phyloP scores from a whole-genome alignment of 805 yeast genomes.

The Candida sonorensis region DNA sequence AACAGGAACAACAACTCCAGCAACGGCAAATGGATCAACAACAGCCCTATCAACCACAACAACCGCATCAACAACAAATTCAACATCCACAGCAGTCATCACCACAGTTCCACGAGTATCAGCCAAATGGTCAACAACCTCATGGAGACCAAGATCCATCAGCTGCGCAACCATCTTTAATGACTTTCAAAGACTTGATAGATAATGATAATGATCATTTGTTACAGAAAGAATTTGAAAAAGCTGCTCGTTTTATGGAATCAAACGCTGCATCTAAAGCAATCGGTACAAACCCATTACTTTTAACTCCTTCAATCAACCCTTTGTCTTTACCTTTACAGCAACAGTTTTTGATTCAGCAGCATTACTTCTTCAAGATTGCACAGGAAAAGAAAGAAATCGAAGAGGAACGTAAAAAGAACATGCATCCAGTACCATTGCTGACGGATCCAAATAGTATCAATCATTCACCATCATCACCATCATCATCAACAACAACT shows the following conservation, averaged over 20 bases:
- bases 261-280: slow-evolving; percentile 2
- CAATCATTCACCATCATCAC: too few relatives aligned
- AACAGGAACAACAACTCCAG: too few relatives aligned
- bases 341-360: slow-evolving; percentile 6
- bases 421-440: not conserved
- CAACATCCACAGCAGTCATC: not conserved
- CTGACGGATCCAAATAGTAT: too few relatives aligned
- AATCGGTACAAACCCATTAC: slow-evolving; percentile 2
- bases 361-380: slow-evolving; percentile 4
- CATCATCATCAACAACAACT: not conserved
- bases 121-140: too few relatives aligned
- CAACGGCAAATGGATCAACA: too few relatives aligned
- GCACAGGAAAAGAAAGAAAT: slow-evolving; percentile 1
- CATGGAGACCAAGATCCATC: too few relatives aligned
- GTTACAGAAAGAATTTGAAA: slow-evolving; percentile 7
- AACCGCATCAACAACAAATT: slow-evolving; percentile 1
- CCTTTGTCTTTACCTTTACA: slow-evolving; percentile 5
- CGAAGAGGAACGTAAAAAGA: not conserved
- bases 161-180: too few relatives aligned
- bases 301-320: slow-evolving; percentile 1
- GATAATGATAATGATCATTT: slow-evolving; percentile 3
- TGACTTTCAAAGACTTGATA: too few relatives aligned
- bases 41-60: slow-evolving; percentile 1
- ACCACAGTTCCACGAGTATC: too few relatives aligned
- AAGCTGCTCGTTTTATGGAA: slow-evolving; percentile 5